Conservation (phyloP, 2,329 filamentous ascomycete genomes). For the Sordariomycetes sp. region DNA sequence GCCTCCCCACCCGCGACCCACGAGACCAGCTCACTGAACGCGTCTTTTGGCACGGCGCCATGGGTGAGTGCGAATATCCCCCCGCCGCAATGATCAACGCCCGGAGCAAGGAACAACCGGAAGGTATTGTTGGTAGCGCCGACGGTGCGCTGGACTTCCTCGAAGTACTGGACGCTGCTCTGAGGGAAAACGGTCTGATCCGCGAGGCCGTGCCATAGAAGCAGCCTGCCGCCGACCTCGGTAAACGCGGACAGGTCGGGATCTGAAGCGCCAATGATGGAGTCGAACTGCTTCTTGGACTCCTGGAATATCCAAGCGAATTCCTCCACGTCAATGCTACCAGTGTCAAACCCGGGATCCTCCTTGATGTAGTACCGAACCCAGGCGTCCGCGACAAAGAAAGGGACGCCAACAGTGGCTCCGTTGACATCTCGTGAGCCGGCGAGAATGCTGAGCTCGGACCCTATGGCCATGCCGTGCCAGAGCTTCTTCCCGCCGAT, state of each 20-base stretch:
- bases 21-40: constrained; percentile 18
- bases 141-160: constrained; percentile 11
- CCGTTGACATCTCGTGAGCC: constrained; percentile 5
- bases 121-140: constrained; percentile 30
- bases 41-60: constrained; percentile 18
- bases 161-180: constrained; percentile 18
- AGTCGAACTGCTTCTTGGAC: background rate
- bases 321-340: constrained; percentile 4
- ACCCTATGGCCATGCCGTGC: constrained; percentile 24
- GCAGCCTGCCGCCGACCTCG: constrained; percentile 21
- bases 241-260: constrained; percentile 15
- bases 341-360: constrained; percentile 13
- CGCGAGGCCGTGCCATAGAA: constrained; percentile 25
- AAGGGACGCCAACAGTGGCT: background rate
- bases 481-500: constrained; percentile 14
- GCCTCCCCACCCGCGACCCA: constrained; percentile 20
- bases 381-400: constrained; percentile 5
- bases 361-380: constrained; percentile 13
- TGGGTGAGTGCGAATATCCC: constrained; percentile 5
- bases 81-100: constrained; percentile 31
- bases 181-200: constrained; percentile 20
- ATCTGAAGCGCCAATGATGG: constrained; percentile 13
- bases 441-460: constrained; percentile 1
- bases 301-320: constrained; percentile 4
- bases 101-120: constrained; percentile 33